phyloP scores from a whole-genome alignment of 306 rosid genomes.

The Vigna hirtella region DNA sequence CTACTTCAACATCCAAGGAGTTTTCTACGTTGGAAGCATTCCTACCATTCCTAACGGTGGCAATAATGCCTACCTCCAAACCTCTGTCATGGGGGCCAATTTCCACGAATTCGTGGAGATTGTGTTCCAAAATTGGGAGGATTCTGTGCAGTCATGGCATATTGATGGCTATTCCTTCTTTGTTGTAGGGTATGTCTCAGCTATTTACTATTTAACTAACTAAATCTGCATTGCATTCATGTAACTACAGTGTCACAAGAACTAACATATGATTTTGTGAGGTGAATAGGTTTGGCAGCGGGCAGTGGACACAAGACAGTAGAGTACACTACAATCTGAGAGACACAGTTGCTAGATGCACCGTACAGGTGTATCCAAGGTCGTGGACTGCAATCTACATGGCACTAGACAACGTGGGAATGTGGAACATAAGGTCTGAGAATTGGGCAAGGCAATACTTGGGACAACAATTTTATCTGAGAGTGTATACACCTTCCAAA shows the following conservation, averaged over 20 bases:
- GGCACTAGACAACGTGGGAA: conserved; percentile 91
- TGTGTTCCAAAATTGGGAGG: conserved; percentile 95
- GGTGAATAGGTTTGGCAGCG: conserved; percentile 80
- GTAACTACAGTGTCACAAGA: neutral
- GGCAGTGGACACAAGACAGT: conserved; percentile 90
- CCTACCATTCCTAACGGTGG: conserved; percentile 69
- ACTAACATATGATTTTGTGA: conserved; percentile 34
- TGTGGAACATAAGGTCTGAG: conserved; percentile 96
- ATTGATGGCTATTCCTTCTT: conserved; percentile 89
- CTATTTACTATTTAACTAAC: neutral
- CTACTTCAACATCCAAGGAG: conserved; percentile 82
- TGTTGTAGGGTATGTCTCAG: conserved; percentile 75
- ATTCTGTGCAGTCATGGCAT: conserved; percentile 91
- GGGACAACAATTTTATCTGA: conserved; percentile 93
- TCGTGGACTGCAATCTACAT: conserved; percentile 93
- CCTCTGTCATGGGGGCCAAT: conserved; percentile 85
- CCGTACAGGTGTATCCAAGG: conserved; percentile 81
- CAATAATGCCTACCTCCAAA: conserved; percentile 70
- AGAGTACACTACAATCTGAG: conserved; percentile 83
- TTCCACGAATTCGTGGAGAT: conserved; percentile 86
- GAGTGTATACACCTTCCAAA: conserved; percentile 74
- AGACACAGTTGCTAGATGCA: conserved; percentile 86
- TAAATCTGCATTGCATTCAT: neutral
- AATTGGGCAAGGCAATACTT: conserved; percentile 92
- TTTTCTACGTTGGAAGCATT: conserved; percentile 80